A percentile compares a stretch with the other conserved stretches of the same genome.
These are phyloP conservation scores for Ramaria sp. DNA, from an alignment of 768 basidiomycete species.

Conservation along the genomic window DNA sequence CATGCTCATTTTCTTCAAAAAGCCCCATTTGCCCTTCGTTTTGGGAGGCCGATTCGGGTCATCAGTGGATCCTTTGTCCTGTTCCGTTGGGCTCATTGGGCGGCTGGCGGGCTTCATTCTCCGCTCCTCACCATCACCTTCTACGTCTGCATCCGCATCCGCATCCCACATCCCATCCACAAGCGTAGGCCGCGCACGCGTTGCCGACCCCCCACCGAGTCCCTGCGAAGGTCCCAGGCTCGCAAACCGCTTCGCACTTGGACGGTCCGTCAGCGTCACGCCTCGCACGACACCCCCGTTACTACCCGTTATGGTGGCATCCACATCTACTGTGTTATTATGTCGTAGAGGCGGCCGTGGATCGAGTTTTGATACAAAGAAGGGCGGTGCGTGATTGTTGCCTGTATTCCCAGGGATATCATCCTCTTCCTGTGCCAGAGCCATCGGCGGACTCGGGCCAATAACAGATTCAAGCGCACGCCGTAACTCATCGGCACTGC, in stretches of 20 bases:
- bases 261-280: slow-evolving; percentile 12
- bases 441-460: background rate
- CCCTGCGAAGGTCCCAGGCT: slow-evolving; percentile 50
- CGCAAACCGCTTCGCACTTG: slow-evolving; percentile 47
- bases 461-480: slow-evolving; percentile 19
- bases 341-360: background rate
- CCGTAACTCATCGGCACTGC: slow-evolving; percentile 75
- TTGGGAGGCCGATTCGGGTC: background rate
- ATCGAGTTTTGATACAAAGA: slow-evolving; percentile 2
- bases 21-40: slow-evolving; percentile 69
- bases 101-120: background rate
- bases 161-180: slow-evolving; percentile 42
- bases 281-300: background rate
- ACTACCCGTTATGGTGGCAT: background rate
- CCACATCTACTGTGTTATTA: background rate
- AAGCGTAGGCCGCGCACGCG: slow-evolving; percentile 25
- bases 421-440: background rate
- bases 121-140: slow-evolving; percentile 9
- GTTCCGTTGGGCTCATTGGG: background rate
- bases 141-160: slow-evolving; percentile 19
- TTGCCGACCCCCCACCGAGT: slow-evolving; percentile 20
- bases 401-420: background rate
- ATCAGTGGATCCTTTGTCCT: background rate
- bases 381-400: background rate
- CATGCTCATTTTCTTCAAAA: slow-evolving; percentile 98